Conservation (phyloP, 169 alveolate species). For the Plasmodium coatneyi region DNA sequence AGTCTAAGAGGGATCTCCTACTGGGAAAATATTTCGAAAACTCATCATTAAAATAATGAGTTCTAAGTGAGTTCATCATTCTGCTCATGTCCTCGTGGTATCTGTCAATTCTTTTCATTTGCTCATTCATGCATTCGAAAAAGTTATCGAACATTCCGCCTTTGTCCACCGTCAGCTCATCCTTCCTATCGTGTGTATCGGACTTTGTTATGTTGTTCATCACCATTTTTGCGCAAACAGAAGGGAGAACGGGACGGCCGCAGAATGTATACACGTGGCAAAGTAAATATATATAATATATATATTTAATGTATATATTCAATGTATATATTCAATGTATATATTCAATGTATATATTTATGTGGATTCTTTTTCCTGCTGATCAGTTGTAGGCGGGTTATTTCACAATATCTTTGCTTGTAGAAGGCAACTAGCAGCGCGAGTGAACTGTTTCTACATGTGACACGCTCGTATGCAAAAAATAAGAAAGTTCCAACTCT, state of each 20-base stretch:
- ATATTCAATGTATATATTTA: neutral
- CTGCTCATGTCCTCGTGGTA: constrained; percentile 41
- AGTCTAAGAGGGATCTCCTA: constrained; percentile 34
- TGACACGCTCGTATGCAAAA: neutral
- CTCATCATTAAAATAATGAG: constrained; percentile 23
- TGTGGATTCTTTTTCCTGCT: neutral
- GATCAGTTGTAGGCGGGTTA: neutral
- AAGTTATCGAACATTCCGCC: constrained; percentile 13
- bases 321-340: neutral
- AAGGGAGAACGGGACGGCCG: neutral
- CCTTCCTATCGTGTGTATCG: neutral
- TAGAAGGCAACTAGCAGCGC: neutral
- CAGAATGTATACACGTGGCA: neutral
- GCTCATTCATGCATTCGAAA: constrained; percentile 42
- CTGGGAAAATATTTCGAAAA: constrained; percentile 28
- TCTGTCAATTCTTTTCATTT: constrained; percentile 9
- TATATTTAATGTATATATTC: neutral
- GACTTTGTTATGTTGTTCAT: neutral
- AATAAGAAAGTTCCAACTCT: neutral
- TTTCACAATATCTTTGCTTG: neutral
- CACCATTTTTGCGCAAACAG: constrained; percentile 12
- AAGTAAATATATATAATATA: neutral
- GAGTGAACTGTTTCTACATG: neutral
- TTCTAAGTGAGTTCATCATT: constrained; percentile 46
- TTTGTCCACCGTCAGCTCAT: neutral